phyloP scores from a whole-genome alignment of 768 basidiomycete genomes.

The Porpolomopsis calyptriformis region DNA sequence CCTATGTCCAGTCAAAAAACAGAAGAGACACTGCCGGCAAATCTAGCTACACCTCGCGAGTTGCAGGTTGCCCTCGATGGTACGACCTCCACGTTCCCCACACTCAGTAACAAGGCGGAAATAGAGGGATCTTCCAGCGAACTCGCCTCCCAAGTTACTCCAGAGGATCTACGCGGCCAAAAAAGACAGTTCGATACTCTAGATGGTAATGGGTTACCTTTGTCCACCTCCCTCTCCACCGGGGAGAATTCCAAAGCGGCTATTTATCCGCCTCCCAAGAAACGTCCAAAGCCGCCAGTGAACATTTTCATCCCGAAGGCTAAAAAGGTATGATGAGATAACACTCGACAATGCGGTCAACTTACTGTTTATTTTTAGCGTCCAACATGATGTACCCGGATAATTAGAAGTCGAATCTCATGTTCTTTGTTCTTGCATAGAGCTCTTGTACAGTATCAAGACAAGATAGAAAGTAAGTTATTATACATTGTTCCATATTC shows the following conservation, averaged over 20 bases:
- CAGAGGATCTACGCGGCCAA: neutral
- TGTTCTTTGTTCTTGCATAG: no score
- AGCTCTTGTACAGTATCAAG: no score
- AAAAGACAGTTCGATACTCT: neutral
- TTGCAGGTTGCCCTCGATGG: no score
- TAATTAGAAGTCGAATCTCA: no score
- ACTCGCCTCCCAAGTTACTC: neutral
- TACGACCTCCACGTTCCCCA: neutral
- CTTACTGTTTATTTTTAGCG: neutral
- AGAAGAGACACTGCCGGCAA: no score
- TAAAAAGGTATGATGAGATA: neutral
- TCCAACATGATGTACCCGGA: neutral
- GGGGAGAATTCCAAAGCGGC: neutral
- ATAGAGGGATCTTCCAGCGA: neutral
- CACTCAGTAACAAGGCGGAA: neutral
- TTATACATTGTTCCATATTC: no score
- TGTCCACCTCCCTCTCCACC: neutral
- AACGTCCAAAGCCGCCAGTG: constrained; percentile 5
- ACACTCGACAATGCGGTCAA: neutral
- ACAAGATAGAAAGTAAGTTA: no score
- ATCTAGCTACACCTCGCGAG: no score
- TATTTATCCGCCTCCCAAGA: constrained; percentile 1
- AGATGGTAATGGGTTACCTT: neutral
- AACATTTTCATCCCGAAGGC: constrained; percentile 8
- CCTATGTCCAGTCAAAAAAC: no score